Percentiles rank a stretch among this genome's conserved stretches.
phyloP scores from a whole-genome alignment of 2,329 filamentous ascomycete species.

The Furcasterigmium sp. region DNA sequence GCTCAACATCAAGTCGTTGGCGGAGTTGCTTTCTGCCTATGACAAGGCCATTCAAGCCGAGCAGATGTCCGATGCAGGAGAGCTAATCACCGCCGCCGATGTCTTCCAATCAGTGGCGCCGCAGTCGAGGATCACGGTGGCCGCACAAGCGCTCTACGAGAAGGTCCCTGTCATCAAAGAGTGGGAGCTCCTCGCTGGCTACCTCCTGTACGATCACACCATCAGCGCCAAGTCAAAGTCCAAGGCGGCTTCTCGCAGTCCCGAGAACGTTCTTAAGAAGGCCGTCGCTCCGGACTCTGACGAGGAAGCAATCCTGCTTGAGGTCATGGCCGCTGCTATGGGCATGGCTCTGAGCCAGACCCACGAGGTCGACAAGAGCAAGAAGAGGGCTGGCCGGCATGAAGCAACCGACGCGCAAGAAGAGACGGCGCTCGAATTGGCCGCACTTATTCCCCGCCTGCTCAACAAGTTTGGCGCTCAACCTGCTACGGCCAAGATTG shows the following conservation, averaged over 20 bases:
- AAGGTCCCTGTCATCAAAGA: constrained; percentile 74
- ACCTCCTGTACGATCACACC: constrained; percentile 89
- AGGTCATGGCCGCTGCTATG: constrained; percentile 79
- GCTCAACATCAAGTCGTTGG: constrained; percentile 88
- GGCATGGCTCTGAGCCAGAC: constrained; percentile 65
- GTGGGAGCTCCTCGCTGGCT: constrained; percentile 86
- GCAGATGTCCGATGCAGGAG: constrained; percentile 36
- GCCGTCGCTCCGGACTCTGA: constrained; percentile 67
- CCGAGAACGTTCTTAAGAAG: constrained; percentile 61
- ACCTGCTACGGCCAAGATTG: constrained; percentile 77
- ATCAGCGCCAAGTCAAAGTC: constrained; percentile 48
- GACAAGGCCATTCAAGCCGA: constrained; percentile 64
- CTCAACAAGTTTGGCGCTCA: constrained; percentile 92
- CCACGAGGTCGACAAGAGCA: constrained; percentile 58
- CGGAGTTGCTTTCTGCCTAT: constrained; percentile 77
- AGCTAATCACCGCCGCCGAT: constrained; percentile 44
- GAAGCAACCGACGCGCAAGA: constrained; percentile 70
- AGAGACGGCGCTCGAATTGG: constrained; percentile 71
- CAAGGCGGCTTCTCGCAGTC: constrained; percentile 49
- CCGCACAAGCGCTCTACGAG: constrained; percentile 80
- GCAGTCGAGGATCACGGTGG: constrained; percentile 80
- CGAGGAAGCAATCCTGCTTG: constrained; percentile 81
- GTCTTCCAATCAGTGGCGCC: constrained; percentile 58
- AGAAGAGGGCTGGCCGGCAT: constrained; percentile 52
- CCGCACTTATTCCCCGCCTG: constrained; percentile 73